Evolutionary conservation across 768 basidiomycete species (phyloP), one percentile per base, ranked within the genome.

Genomic region (Sporobolomyces roseus): DNA sequence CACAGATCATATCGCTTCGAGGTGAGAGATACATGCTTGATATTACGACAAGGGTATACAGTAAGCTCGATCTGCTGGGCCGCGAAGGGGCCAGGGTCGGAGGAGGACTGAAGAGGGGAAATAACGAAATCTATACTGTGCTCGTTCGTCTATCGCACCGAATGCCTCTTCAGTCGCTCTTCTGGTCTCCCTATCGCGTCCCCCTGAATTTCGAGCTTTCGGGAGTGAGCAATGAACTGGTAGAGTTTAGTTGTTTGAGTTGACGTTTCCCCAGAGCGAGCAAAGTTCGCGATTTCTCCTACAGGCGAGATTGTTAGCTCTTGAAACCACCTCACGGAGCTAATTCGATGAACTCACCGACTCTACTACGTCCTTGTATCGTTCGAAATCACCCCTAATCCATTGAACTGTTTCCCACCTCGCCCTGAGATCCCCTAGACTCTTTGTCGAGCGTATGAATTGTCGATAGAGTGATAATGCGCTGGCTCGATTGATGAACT

Each of bases 401-500:
- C 66, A 75, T 27, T 52, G 33, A 10, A 75, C 60, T 8, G 74
- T 73, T 60, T 75, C 74, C 63, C 60, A 51, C 12, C 74, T 32
- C 7, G 70, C 62, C 4, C 10, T 10, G 16, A 46, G 14, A 27
- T 61, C 69, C 7, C 74, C 74, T 6, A 73, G 56, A 16, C 67
- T 58, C 7, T 52, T 55, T 12, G 70, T 75, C 4, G 70, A 64
- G 19, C 74, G 66, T 36, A 73, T 68, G 54, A 75, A 75, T 30
- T 70, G 60, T 32, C 74, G 69, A 46, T 75, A 75, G 16, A 75
- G 63, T 3, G 64, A 36, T 9, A 75, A 58, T 1, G 72, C 55
- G 16, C 63, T 72, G 36, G 72, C 58, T 35, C 65, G 55, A 43
- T 73, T 71, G 41, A 75, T 35, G 61, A 75, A 75, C 74, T 75